Evolutionary conservation across 2,329 filamentous ascomycete genomes (phyloP), one percentile per base, ranked within the genome.

Genomic region (Chaetomiaceae sp.): DNA sequence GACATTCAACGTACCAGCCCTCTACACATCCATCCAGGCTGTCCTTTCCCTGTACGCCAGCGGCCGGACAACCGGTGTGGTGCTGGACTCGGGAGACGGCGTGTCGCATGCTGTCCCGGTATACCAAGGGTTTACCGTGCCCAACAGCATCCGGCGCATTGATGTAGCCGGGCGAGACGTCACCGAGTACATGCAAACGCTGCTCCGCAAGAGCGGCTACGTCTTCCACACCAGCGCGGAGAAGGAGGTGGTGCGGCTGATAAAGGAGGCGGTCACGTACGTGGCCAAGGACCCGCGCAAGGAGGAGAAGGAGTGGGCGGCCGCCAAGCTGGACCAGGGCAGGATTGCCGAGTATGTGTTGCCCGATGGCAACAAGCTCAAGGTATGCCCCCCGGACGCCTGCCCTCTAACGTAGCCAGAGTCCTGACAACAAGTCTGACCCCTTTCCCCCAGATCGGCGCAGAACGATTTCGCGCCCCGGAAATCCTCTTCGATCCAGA

Each of bases 401-500:
- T n/a, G n/a, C n/a, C n/a, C n/a, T n/a, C n/a, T n/a, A n/a, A n/a
- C n/a, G n/a, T n/a, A n/a, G n/a, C n/a, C n/a, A n/a, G 18, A 36
- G 14, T n/a, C 2, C 16, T 32, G 32, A 40, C 21, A 23, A n/a
- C n/a, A n/a, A n/a, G n/a, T n/a, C n/a, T 4, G 16, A 5, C 25
- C 25, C 9, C 25, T 1, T 8, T 32, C 18, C 16, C 47, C 21
- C 67, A 94, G 86, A 81, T 97, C 69, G 94, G 94, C 43, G 82
- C 91, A 55, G 94, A 99, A 73, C 85, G 94, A 45, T 99, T 97
- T 78, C 83, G 94, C 59, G 94, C 94, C 3, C 90, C 94, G 1
- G 94, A 99, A 71, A 97, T 99, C 62, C 81, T 99, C 25, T 99
- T 99, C 71, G 92, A 97, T 64, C 94, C 94, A 3, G 94, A 97